A percentile compares a stretch with the other conserved stretches of the same genome.
Conservation (phyloP, 228 moss, liverwort and hornwort species). For the Sphagnum magellanicum region DNA sequence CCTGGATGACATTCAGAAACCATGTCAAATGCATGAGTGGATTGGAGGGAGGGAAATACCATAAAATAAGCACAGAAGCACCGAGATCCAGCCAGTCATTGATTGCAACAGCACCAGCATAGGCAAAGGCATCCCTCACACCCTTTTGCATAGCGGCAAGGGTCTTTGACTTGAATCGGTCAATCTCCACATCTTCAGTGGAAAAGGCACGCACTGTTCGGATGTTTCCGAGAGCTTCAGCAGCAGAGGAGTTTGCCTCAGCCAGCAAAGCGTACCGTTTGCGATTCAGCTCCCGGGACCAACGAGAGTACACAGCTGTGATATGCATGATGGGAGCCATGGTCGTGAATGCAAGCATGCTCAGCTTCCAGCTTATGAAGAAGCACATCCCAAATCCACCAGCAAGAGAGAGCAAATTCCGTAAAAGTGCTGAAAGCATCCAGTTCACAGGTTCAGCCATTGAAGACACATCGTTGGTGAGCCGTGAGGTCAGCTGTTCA, state of each 20-base stretch:
- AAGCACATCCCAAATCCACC: conserved; percentile 10
- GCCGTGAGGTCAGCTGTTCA: conserved; percentile 1
- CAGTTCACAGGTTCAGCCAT: conserved; percentile 8
- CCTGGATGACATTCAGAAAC: no score
- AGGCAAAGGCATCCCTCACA: conserved; percentile 9
- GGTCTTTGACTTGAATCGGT: not conserved
- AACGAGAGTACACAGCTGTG: conserved; percentile 6
- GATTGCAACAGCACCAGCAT: conserved; percentile 7
- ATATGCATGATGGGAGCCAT: conserved; percentile 10
- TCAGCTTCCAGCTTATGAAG: conserved; percentile 9
- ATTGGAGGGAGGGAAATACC: not conserved
- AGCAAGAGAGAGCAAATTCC: conserved; percentile 1
- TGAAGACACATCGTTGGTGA: conserved; percentile 8
- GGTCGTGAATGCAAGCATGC: conserved; percentile 10
- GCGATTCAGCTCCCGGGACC: conserved; percentile 6
- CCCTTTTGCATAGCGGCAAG: conserved; percentile 3
- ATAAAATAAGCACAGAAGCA: conserved; percentile 2
- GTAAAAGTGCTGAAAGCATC: conserved; percentile 7
- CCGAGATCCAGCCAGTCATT: conserved; percentile 10
- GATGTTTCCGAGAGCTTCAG: conserved; percentile 6
- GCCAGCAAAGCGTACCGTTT: conserved; percentile 6
- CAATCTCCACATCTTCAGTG: conserved; percentile 10
- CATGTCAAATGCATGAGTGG: no score
- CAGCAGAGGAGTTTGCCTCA: conserved; percentile 5
- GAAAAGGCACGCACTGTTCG: conserved; percentile 10